Base-by-base conservation (phyloP, 805 yeast genomes). In the Huiozyma sinensis region DNA sequence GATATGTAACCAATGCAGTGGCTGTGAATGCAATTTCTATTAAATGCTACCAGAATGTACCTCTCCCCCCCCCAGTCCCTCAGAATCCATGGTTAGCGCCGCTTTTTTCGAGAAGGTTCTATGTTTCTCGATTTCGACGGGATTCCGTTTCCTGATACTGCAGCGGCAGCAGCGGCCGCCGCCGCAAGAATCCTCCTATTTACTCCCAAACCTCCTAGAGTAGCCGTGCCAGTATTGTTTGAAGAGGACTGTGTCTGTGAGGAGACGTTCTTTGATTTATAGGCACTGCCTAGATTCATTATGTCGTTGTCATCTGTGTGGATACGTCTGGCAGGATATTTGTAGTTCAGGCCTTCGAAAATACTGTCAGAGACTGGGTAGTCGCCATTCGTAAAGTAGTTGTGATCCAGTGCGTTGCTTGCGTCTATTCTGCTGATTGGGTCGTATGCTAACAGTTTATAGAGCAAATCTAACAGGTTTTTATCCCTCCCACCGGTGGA, bases 261-360 rank as follows among this genome's bases (percentile, higher is more conserved):
- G 13, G 48, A 46, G 17, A 43, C 39, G 34, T 46, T 47, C 46
- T 54, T 56, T 29, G 46, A 51, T 40, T 45, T 57, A 38, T 50
- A 50, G 28, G 42, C 42, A 4, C 33, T 31, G n/a, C 63, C 60
- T 5, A 57, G 28, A 37, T 61, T 61, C 54, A 57, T 68, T 38
- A 87, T 86, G 62, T 88, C 95, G 51, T 79, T 80, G 60, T 88
- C 95, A 54, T 85, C 94, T 17, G 85, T 81, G 53, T 86, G 85
- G 30, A 90, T 87, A 53, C 95, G 74, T 51, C 98, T 71, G 31
- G 79, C 74, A 2, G 98, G 97, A 58, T 92, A 92, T 51, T 76
- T 79, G 56, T 79, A 71, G 34, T 70, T 73, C 46, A 81, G 73
- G 1, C 84, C 83, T 47, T 81, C 87, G 62, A 92, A 92, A 1